Conservation (phyloP, 164 flowering plant species). For the Vitis labrusca region DNA sequence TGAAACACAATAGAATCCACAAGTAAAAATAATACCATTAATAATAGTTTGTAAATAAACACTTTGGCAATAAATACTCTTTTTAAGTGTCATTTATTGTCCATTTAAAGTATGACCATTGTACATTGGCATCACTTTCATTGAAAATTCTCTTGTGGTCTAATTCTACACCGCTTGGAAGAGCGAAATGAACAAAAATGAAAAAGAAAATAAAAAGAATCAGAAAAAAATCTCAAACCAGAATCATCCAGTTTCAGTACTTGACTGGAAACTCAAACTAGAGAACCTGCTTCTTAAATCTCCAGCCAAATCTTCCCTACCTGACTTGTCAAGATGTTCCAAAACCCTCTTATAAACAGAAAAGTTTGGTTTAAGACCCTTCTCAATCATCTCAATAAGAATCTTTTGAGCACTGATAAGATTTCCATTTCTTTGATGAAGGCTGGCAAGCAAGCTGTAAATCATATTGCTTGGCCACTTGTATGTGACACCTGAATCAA, state of each 20-base stretch:
- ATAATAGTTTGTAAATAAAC: too few species aligned
- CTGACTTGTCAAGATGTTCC: constrained; percentile 32
- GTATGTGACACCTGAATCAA: constrained; percentile 27
- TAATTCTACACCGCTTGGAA: neutral
- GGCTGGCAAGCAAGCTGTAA: constrained; percentile 62
- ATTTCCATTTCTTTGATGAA: constrained; percentile 40
- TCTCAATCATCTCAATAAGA: constrained; percentile 62
- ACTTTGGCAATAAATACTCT: too few species aligned
- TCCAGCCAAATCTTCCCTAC: constrained; percentile 29
- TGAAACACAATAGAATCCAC: too few species aligned
- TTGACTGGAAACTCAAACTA: constrained; percentile 17
- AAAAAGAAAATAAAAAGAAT: neutral
- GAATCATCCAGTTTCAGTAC: constrained; percentile 1
- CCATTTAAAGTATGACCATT: too few species aligned
- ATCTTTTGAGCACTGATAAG: constrained; percentile 37
- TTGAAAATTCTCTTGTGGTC: too few species aligned
- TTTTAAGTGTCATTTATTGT: too few species aligned
- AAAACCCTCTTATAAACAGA: constrained; percentile 35
- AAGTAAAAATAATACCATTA: too few species aligned
- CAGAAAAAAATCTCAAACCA: neutral
- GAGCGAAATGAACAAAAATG: neutral
- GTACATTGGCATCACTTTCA: too few species aligned
- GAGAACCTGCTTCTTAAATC: constrained; percentile 41
- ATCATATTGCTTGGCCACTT: constrained; percentile 30
- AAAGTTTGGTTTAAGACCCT: constrained; percentile 57